A percentile compares a stretch with the other conserved stretches of the same genome.
Conservation (phyloP, 2,329 filamentous ascomycete genomes). For the Cladophialophora bantiana region DNA sequence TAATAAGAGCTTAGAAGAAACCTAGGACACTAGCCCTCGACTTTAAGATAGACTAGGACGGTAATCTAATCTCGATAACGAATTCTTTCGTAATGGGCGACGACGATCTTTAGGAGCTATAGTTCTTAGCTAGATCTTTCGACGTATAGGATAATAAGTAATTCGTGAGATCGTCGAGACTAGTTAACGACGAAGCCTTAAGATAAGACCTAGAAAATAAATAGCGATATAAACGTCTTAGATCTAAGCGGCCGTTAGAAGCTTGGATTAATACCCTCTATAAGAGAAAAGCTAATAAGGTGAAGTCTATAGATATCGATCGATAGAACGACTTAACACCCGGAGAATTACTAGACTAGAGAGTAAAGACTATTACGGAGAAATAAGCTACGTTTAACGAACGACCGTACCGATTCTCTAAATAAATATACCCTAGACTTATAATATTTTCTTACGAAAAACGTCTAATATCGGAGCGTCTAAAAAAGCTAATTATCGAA, state of each 20-base stretch:
- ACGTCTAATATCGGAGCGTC: too few relatives aligned
- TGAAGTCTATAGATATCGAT: neutral
- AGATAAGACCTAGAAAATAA: conserved; percentile 4
- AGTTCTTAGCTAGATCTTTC: neutral
- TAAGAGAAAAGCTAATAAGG: conserved; percentile 2
- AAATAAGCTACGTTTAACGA: neutral
- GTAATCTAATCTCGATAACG: neutral
- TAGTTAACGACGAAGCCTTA: neutral
- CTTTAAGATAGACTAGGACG: neutral
- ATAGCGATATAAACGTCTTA: neutral
- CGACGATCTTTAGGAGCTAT: neutral
- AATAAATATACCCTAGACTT: too few relatives aligned
- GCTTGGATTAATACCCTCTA: conserved; percentile 9
- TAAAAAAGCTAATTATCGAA: too few relatives aligned
- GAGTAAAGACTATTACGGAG: too few relatives aligned
- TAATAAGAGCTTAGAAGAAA: conserved; percentile 1
- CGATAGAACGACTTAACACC: neutral
- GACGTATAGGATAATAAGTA: neutral
- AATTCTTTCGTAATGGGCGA: neutral
- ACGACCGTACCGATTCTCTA: neutral
- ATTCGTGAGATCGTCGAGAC: neutral
- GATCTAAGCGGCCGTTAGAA: neutral
- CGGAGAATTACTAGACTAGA: neutral
- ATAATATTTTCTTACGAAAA: too few relatives aligned
- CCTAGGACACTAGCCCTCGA: neutral